Conservation (phyloP, 1,284 basidiomycete species). For the Rugosomyces carneus region DNA sequence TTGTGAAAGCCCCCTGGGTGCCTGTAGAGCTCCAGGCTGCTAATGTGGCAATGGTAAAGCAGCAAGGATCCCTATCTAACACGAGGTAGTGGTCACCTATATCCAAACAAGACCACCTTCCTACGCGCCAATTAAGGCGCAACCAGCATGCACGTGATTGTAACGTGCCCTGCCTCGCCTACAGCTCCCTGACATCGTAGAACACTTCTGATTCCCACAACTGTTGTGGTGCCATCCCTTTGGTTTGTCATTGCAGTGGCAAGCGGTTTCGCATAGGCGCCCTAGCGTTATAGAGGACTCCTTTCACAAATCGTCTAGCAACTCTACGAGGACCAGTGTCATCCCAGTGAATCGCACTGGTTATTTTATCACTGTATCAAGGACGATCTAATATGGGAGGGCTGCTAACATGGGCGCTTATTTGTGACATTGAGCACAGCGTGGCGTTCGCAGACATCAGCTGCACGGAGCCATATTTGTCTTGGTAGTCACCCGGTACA, state of each 20-base stretch:
- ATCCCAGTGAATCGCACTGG: background rate
- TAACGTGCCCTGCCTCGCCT: slow-evolving; percentile 12
- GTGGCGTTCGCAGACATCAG: background rate
- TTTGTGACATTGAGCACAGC: background rate
- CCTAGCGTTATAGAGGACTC: background rate
- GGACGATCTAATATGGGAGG: background rate
- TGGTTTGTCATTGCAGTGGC: background rate
- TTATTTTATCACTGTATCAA: background rate
- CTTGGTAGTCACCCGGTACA: background rate
- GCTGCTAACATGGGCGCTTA: background rate
- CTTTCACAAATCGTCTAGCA: background rate
- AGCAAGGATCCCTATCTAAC: slow-evolving; percentile 16
- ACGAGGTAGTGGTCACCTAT: slow-evolving; percentile 21
- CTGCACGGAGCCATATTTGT: background rate
- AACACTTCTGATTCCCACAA: slow-evolving; percentile 6
- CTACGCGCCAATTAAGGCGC: slow-evolving; percentile 9
- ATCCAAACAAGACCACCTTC: slow-evolving; percentile 14
- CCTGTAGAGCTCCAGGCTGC: slow-evolving; percentile 18
- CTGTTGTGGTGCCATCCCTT: background rate
- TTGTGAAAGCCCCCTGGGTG: slow-evolving; percentile 23
- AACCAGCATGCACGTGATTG: slow-evolving; percentile 18
- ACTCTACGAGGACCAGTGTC: background rate
- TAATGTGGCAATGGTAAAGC: slow-evolving; percentile 21
- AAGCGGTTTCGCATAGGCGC: background rate
- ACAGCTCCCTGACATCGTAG: slow-evolving; percentile 6